These are phyloP conservation scores for Leishmania braziliensis DNA, from an alignment of 208 protist genomes.

Conservation along the genomic window DNA sequence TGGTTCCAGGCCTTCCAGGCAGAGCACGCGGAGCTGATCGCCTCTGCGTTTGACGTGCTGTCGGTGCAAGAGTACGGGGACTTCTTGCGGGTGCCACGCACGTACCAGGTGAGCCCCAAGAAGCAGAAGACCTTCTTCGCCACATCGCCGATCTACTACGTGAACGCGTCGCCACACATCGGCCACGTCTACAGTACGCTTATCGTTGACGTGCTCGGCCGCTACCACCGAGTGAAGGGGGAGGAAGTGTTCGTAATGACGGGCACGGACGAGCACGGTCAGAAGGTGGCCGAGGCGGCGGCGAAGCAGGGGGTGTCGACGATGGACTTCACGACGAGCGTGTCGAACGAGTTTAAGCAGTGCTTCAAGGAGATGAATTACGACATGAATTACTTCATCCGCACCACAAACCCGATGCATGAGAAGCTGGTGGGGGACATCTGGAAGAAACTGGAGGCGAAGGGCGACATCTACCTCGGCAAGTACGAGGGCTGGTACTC, in stretches of 20 bases:
- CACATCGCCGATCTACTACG: slow-evolving; percentile 93
- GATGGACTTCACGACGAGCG: slow-evolving; percentile 91
- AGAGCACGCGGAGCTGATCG: slow-evolving; percentile 58
- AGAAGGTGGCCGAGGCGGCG: slow-evolving; percentile 96
- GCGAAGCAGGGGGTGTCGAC: slow-evolving; percentile 64
- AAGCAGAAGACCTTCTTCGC: slow-evolving; percentile 84
- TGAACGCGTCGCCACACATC: slow-evolving; percentile 92
- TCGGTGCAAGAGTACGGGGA: slow-evolving; percentile 83
- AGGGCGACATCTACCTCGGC: slow-evolving; percentile 97
- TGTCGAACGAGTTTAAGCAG: slow-evolving; percentile 89
- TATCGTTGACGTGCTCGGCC: slow-evolving; percentile 88
- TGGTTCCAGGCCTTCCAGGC: slow-evolving; percentile 78
- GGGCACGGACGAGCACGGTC: slow-evolving; percentile 99
- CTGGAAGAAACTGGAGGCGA: slow-evolving; percentile 90
- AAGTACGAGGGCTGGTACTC: slow-evolving; percentile 99
- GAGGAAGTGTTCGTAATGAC: slow-evolving; percentile 94
- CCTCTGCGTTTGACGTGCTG: slow-evolving; percentile 59
- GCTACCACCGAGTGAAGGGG: slow-evolving; percentile 89
- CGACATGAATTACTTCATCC: slow-evolving; percentile 95
- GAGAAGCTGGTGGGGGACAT: slow-evolving; percentile 68
- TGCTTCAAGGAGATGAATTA: slow-evolving; percentile 93
- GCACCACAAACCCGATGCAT: slow-evolving; percentile 95
- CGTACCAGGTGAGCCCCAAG: slow-evolving; percentile 66
- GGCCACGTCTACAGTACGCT: slow-evolving; percentile 92
- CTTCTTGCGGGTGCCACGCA: slow-evolving; percentile 79